phyloP scores from a whole-genome alignment of 2,329 filamentous ascomycete species.

The Fusarium coffeatum region DNA sequence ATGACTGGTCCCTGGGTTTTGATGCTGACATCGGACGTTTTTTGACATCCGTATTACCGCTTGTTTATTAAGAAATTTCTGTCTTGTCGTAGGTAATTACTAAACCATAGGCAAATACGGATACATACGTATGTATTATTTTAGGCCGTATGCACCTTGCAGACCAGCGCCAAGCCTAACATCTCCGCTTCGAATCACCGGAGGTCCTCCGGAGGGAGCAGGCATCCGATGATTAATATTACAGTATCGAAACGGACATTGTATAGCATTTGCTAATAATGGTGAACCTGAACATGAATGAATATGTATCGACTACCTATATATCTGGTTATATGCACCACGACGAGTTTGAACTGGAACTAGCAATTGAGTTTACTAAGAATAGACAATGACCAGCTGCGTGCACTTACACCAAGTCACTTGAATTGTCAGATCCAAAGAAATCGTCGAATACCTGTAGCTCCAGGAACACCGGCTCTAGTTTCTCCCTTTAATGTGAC shows the following conservation, averaged over 20 bases:
- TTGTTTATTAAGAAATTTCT: constrained; percentile 1
- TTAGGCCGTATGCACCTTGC: not conserved
- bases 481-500: not conserved
- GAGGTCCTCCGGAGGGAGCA: constrained; percentile 18
- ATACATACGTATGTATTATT: not conserved
- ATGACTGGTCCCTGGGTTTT: not conserved
- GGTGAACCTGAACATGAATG: not conserved
- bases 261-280: not conserved
- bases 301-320: not conserved
- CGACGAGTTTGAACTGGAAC: not conserved
- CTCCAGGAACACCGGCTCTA: not conserved
- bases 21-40: not conserved
- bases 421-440: not conserved
- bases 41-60: not conserved
- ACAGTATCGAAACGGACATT: not conserved
- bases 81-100: not conserved
- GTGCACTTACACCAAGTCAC: not conserved
- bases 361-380: not conserved
- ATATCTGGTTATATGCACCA: not conserved
- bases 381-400: not conserved
- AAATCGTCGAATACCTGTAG: not conserved
- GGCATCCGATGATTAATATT: not conserved
- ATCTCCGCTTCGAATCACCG: not conserved
- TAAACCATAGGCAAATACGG: not conserved
- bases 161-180: not conserved